Base-by-base conservation (phyloP, 495 filamentous ascomycete species). In the Aspergillus taichungensis region DNA sequence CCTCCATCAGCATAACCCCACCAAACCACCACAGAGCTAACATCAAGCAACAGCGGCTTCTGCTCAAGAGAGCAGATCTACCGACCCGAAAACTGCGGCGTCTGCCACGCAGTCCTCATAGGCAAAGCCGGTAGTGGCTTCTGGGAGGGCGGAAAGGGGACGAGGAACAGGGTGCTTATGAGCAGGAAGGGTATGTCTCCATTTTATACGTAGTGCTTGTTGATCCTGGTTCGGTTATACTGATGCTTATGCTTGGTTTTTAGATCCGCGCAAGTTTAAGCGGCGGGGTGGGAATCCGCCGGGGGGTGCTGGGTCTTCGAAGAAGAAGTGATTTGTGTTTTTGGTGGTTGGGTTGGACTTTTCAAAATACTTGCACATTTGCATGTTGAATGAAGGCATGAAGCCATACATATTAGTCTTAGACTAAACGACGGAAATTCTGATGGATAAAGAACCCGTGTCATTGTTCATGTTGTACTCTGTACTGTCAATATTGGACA, bases 71-170 rank as follows among this genome's bases (percentile, higher is more conserved):
- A 95, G 67, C 86, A 92, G 72, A 83, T 83, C 45, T 95, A 85
- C 60, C 66, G 80, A 32, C 82, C 84, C 0, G 87, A 94, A 54
- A 83, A 84, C 40, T 95, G 89, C 53, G 75, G 68, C 0, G 78
- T 88, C 40, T 95, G 89, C 59, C 83, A 79, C 49, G 66, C 81
- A n/a, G 72, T 68, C 13, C 73, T 95, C 1, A 71, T 88, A n/a
- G 80, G 85, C 5, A 80, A 77, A 51, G 70, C 67, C 18, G 83
- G 84, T 0, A 79, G 69, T 45, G 88, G 88, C 6, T 95, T 87
- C 59, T 95, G 89, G 89, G 89, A 95, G 66, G 89, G 88, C 11
- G 89, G 89, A 2, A 89, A 87, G 60, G 88, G 88, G 8, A 91
- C 83, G n/a, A 65, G 85, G 41, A 82, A 86, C 60, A 77, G 72